Evolutionary conservation across 1,139 yeast genomes (phyloP), one percentile per base, ranked within the genome.

Genomic region (Sugiyamaella neomexicana): DNA sequence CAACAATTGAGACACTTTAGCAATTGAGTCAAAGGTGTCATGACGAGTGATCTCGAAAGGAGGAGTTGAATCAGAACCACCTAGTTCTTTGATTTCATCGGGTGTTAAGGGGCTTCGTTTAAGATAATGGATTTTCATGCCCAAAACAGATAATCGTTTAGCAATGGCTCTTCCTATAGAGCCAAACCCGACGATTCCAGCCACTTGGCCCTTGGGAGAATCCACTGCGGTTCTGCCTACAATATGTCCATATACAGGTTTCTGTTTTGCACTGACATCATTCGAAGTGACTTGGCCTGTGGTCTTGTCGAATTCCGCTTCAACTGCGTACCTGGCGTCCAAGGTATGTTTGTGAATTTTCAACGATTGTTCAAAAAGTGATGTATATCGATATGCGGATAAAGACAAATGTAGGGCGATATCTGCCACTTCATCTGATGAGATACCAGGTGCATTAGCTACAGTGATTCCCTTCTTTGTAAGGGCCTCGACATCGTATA

Each of bases 131-230:
- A 87, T 75, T 17, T 80, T 71, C 91, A 88, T 85, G 5, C 90
- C 91, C 43, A 89, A 71, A 10, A 72, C 73, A 27, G 73, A 58
- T 60, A 87, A 75, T 61, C 86, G 75, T 47, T 71, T 67, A 2
- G 84, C 95, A 53, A 86, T 80, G 37, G 78, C 75, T 65, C 77
- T 77, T 3, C 96, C 96, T 62, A 89, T 88, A 44, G 81, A 76
- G 1, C 96, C 96, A 65, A 88, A 84, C 0, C 96, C 96, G 2
- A 86, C 80, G 45, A 89, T 78, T 5, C 87, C 83, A 1, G 77
- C 91, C 32, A 74, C 72, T 62, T 83, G 86, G 43, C 82, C 83
- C 5, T 72, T 69, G 7, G 90, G 90, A 15, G 46, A 27, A 15
- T 31, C 42, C 12, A 49, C 47, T 7, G 17, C 25, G 27, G 36